A percentile compares a stretch with the other conserved stretches of the same genome.
Conservation (phyloP, 176 grass and related monocot species). For the Carex parvula region DNA sequence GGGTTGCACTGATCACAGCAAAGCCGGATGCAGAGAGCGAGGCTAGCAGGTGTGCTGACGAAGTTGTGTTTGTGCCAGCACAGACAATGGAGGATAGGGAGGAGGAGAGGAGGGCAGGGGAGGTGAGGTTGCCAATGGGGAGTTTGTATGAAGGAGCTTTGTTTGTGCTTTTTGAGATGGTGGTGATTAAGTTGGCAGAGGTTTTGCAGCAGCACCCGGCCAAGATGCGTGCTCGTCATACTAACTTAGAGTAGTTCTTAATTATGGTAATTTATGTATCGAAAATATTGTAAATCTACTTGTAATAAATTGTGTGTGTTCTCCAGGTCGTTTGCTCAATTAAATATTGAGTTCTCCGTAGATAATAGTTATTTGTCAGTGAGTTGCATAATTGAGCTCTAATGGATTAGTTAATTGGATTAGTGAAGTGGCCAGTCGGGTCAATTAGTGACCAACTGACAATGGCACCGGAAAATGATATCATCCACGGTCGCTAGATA, state of each 20-base stretch:
- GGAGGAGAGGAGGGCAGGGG: not conserved
- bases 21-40: slow-evolving; percentile 30
- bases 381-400: slow-evolving; percentile 5
- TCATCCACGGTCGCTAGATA: not conserved
- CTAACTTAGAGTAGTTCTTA: slow-evolving; percentile 46
- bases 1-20: slow-evolving; percentile 70
- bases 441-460: not conserved
- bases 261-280: not conserved
- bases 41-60: slow-evolving; percentile 44
- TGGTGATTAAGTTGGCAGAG: slow-evolving; percentile 49
- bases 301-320: not conserved
- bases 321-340: not conserved
- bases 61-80: slow-evolving; percentile 52
- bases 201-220: slow-evolving; percentile 43
- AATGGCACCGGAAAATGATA: too few species aligned
- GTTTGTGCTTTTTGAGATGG: slow-evolving; percentile 99
- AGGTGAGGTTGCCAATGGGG: slow-evolving; percentile 84
- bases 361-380: not conserved
- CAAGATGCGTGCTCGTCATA: slow-evolving; percentile 64
- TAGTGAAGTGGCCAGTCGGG: not conserved
- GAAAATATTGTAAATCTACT: not conserved
- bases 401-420: not conserved
- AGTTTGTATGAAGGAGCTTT: slow-evolving; percentile 84
- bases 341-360: not conserved
- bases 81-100: slow-evolving; percentile 82